Base-by-base conservation (phyloP, 768 basidiomycete species). In the Gymnopilus junonius region DNA sequence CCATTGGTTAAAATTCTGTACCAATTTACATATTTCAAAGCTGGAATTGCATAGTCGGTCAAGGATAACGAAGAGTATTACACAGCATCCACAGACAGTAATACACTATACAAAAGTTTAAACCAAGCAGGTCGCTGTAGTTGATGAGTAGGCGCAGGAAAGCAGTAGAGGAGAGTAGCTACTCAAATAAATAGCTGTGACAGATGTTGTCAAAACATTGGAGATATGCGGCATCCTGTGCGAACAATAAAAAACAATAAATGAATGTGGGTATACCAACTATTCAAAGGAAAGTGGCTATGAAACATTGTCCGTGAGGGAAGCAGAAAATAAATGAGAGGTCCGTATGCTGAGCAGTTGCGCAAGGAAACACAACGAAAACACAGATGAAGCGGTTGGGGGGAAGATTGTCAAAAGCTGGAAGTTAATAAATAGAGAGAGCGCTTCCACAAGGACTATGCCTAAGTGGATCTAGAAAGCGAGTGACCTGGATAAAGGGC, bases 241-340 rank as follows among this genome's bases (percentile, higher is more conserved):
- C 54, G 21, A 14, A 23, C 12, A 17, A 55, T 55, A 20, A 25
- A 23, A 29, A 55, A 10, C 7, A 40, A 35, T 39, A 55, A 55
- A 55, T n/a, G 54, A 55, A 12, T 39, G 54, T 55, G 54, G 54
- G 25, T 37, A 37, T 37, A 15, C 54, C 29, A 23, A 39, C 54
- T 27, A 27, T 37, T 46, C 35, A 59, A 61, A 53, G 39, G 37
- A 58, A 51, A 40, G 50, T 50, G 39, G 27, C 55, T 12, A 31
- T 29, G 27, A 37, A 51, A 32, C 25, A 53, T 43, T 32, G 48
- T 51, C 48, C 48, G 29, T 17, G 48, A 8, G 46, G 21, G 42
- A 43, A 45, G 42, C 50, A 51, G 34, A 31, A 31, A 35, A 63
- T 32, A 39, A 59, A 11, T 8, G 15, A 31, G 29, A 20, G n/a